phyloP scores from a whole-genome alignment of 2,329 filamentous ascomycete genomes.

The Coccinonectria pachysandricola region DNA sequence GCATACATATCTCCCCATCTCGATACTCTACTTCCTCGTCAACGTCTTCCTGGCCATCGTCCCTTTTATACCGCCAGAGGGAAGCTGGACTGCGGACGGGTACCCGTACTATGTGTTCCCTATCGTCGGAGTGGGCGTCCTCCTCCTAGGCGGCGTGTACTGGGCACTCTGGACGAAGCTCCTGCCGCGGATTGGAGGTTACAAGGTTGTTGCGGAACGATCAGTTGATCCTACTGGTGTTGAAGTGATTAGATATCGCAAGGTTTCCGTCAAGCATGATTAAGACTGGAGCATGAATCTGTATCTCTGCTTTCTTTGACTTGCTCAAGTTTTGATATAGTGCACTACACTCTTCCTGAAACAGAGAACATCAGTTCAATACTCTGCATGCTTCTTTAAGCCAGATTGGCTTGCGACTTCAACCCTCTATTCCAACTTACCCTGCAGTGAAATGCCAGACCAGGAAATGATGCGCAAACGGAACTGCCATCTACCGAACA shows the following conservation, averaged over 20 bases:
- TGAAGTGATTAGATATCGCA: slow-evolving; percentile 32
- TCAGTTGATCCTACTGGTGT: slow-evolving; percentile 27
- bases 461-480: too few relatives aligned
- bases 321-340: too few relatives aligned
- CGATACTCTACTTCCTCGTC: slow-evolving; percentile 36
- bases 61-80: slow-evolving; percentile 44
- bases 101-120: slow-evolving; percentile 49
- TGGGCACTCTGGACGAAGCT: slow-evolving; percentile 43
- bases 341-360: too few relatives aligned
- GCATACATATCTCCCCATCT: slow-evolving; percentile 38
- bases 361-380: too few relatives aligned
- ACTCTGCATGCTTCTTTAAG: too few relatives aligned
- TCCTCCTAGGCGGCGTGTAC: slow-evolving; percentile 40
- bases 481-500: too few relatives aligned
- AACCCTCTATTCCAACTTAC: too few relatives aligned
- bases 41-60: slow-evolving; percentile 43
- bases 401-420: too few relatives aligned
- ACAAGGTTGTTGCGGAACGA: slow-evolving; percentile 36
- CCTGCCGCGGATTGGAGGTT: slow-evolving; percentile 37
- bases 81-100: slow-evolving; percentile 34
- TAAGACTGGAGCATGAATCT: too few relatives aligned
- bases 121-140: slow-evolving; percentile 40
- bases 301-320: too few relatives aligned
- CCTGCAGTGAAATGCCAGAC: too few relatives aligned
- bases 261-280: slow-evolving; percentile 17